Evolutionary conservation across 257 asterid species (phyloP), one percentile per base, ranked within the genome.

Genomic region (Capsicum rhomboideum): DNA sequence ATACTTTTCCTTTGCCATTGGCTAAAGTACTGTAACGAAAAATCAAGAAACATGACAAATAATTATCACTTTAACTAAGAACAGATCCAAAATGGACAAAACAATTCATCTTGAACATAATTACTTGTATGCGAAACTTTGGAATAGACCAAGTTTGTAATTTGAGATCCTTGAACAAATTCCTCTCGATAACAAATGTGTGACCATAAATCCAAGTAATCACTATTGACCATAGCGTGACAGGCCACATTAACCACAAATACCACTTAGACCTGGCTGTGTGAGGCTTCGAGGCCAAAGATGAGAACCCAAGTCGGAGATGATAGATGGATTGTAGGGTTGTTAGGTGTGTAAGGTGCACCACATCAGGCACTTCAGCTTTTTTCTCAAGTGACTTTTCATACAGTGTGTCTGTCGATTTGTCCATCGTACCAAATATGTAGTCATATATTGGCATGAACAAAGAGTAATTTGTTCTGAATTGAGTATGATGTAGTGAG

Each of bases 361-460:
- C 93, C 10, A 92, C 97, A 21, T 93, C 94, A 0, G 98, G 94
- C 6, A 89, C 58, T 20, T 93, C 99, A 64, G 89, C 97, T 81
- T 84, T 31, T 31, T 92, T 85, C 0, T 37, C 55, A 0, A 91
- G 91, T n/a, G 99, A 92, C 3, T 66, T 87, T 37, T 96, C 98
- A 9, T 96, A 87, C 28, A 96, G 40, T 0, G 26, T 34, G 56
- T 93, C 98, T 0, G 96, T 56, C 0, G 98, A 92, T 52, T 66
- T 87, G 93, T 96, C 99, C 92, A 90, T 67, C 8, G 98, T 94
- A n/a, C 90, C 89, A 21, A 94, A 94, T 53, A 96, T 67, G 67
- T 91, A 94, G 79, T 94, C 99, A 12, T 96, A 96, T 52, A 96
- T 77, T 3, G 99, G 99, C 99, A 96, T 94, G 95, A 96, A 96